Percentiles rank a stretch among this genome's conserved stretches.
phyloP scores from a whole-genome alignment of 768 basidiomycete genomes.

The Boletus patriciae region DNA sequence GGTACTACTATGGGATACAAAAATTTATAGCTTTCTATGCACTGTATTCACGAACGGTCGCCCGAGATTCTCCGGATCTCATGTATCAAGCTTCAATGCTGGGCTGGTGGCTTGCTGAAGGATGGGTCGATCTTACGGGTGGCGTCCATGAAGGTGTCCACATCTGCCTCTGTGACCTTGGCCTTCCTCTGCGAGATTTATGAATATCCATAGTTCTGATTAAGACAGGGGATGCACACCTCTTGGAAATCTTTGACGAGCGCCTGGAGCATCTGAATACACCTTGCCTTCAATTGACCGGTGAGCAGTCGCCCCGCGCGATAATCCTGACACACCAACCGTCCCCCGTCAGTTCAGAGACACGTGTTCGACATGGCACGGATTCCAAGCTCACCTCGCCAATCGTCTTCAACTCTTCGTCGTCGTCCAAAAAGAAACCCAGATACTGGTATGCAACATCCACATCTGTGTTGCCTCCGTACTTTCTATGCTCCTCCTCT shows the following conservation, averaged over 20 bases:
- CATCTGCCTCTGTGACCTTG: constrained; percentile 73
- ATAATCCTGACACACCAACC: constrained; percentile 66
- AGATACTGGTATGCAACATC: constrained; percentile 96
- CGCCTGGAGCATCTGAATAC: constrained; percentile 77
- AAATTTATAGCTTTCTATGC: constrained; percentile 9
- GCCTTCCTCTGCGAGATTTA: constrained; percentile 60
- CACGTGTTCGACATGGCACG: no score
- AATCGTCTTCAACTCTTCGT: constrained; percentile 76
- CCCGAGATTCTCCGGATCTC: not conserved
- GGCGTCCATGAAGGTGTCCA: constrained; percentile 78
- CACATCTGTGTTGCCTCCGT: constrained; percentile 92
- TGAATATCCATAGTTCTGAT: constrained; percentile 3
- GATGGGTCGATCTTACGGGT: constrained; percentile 71
- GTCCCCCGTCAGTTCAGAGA: not conserved
- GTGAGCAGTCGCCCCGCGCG: constrained; percentile 84
- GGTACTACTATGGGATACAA: not conserved
- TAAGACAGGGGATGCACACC: constrained; percentile 37
- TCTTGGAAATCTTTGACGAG: constrained; percentile 89
- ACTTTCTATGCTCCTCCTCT: constrained; percentile 87
- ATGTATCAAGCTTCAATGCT: not conserved
- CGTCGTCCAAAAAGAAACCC: constrained; percentile 93
- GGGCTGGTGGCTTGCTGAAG: constrained; percentile 38
- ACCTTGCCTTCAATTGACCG: constrained; percentile 86
- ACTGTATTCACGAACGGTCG: not conserved
- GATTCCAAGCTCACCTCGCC: constrained; percentile 53